Base-by-base conservation (phyloP, 1,139 yeast species). In the Kurtzmaniella quercitrusa region DNA sequence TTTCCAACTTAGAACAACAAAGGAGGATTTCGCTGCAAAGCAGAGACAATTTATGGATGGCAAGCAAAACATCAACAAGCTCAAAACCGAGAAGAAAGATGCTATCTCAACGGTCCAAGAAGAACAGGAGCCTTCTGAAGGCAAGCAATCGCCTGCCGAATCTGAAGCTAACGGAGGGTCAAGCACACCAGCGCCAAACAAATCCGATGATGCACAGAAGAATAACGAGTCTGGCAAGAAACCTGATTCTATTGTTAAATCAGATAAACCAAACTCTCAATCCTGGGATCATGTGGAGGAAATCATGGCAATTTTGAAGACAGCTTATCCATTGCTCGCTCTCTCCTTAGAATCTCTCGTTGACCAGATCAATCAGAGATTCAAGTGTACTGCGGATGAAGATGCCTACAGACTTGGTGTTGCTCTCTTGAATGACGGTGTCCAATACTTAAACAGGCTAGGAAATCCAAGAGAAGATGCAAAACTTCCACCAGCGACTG, bases 211-310 rank as follows among this genome's bases (percentile, higher is more conserved):
- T 33, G 18, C 43, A 35, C 40, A 38, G 22, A 47, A 38, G 33
- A 42, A 45, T 5, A 45, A 40, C 11, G 44, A 49, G 21, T 50
- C 57, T 4, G 30, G n/a, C 9, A 44, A 44, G 22, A 43, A 56
- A 9, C 48, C 48, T 18, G 45, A 14, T 19, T 15, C 42, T 16
- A 38, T 42, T n/a, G 39, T 34, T 16, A 42, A 42, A 12, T 20
- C 48, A 6, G 34, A 30, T 3, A 34, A 34, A 6, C 26, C 37
- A 12, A 34, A 18, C 14, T 15, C 84, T 42, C 94, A 88, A 62
- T 95, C 98, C 9, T 88, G 96, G 94, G 96, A 88, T 53, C 85
- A 89, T 57, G 91, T 91, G 38, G 98, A 94, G 50, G 98, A 91
- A 56, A 85, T 94, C 47, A 88, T 89, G 88, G 94, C 94, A 21